Base-by-base conservation (phyloP, 352 stramenopile species). In the Globisporangium alternatum region DNA sequence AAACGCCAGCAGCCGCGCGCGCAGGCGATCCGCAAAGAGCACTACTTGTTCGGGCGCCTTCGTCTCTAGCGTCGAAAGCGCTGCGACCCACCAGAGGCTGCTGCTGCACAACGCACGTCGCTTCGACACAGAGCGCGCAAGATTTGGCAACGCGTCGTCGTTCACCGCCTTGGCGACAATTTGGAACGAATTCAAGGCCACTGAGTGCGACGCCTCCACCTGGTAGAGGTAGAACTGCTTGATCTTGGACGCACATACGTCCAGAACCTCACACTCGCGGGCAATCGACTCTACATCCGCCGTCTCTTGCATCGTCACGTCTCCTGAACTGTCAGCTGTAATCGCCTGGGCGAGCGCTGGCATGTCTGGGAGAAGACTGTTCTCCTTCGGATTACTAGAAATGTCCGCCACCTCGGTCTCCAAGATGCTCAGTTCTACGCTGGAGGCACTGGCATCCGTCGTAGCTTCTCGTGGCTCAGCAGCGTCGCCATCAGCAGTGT, bases 11-110 rank as follows among this genome's bases (percentile, higher is more conserved):
- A 83, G 62, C 39, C 78, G 80, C 0, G 80, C 80, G 56, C 72
- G 80, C 10, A 91, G 43, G 1, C 77, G 75, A 31, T 80, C 56
- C 0, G 86, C 65, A 47, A 90, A 74, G 13, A 64, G 52, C 17
- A 52, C 43, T 4, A 66, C 66, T 19, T 69, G 61, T 12, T 71
- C 60, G 0, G 67, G 53, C 2, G 66, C 59, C 10, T 58, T 60
- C 19, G 64, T 56, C 39, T 86, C 68, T 2, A 89, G 58, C 0
- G 74, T 49, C 5, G 62, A 59, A 21, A 90, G 60, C 21, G 76
- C 80, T 7, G 78, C 61, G 17, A 71, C 69, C 81, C 81, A 90
- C 81, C 81, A 90, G 13, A 65, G 58, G 12, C 66, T 74, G 0
- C 67, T 56, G 9, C 65, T 74, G 52, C 77, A 90, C 25, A 90